Evolutionary conservation across 768 basidiomycete genomes (phyloP).

Genomic region (Leccinum subgranulosum): DNA sequence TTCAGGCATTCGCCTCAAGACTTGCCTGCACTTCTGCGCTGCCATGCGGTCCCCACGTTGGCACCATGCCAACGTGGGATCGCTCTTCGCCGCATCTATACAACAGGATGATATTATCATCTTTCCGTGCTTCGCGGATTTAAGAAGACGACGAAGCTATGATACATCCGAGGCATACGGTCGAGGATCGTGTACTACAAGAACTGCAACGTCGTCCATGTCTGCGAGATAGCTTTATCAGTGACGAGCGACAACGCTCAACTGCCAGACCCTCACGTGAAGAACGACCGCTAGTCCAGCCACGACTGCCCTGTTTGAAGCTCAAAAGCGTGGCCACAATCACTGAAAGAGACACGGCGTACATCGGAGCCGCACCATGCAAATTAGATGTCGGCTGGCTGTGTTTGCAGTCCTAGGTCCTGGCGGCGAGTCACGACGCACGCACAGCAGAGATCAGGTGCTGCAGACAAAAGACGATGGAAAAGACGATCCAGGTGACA

Average conservation of each 20-base stretch:
- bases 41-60: no score
- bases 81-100: no score
- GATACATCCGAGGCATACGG: slow-evolving; percentile 22
- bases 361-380: slow-evolving; percentile 56
- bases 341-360: slow-evolving; percentile 14
- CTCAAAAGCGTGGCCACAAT: neutral
- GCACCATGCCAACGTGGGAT: no score
- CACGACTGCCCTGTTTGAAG: slow-evolving; percentile 35
- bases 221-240: slow-evolving; percentile 24
- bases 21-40: no score
- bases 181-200: slow-evolving; percentile 15
- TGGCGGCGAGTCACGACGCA: slow-evolving; percentile 7
- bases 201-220: slow-evolving; percentile 35
- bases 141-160: no score
- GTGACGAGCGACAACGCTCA: neutral
- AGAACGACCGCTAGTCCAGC: slow-evolving; percentile 41
- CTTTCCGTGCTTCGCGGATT: no score
- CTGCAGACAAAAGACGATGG: slow-evolving; percentile 49
- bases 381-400: slow-evolving; percentile 33
- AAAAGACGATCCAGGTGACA: slow-evolving; percentile 53
- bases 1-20: no score
- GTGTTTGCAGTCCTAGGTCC: slow-evolving; percentile 17
- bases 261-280: slow-evolving; percentile 29
- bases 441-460: slow-evolving; percentile 16
- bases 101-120: no score